Conservation (phyloP, 2,329 filamentous ascomycete species). For the Ascochyta pisi region DNA sequence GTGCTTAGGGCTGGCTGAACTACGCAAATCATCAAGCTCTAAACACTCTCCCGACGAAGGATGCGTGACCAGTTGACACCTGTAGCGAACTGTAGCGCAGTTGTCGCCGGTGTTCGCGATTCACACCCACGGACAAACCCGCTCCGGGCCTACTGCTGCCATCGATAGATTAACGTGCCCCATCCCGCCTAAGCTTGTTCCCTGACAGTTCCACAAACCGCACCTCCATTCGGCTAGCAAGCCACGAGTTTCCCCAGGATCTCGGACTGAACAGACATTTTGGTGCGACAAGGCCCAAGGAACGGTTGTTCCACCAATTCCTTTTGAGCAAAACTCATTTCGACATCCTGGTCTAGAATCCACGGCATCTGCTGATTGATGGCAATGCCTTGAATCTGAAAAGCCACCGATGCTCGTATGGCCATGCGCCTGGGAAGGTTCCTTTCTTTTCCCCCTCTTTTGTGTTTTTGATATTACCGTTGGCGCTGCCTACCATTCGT, state of each 20-base stretch:
- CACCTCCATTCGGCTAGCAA: constrained; percentile 21
- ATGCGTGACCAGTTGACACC: constrained; percentile 10
- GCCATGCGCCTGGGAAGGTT: constrained; percentile 17
- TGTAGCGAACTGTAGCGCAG: constrained; percentile 16
- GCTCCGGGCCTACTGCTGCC: constrained; percentile 6
- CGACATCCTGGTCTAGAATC: constrained; percentile 27
- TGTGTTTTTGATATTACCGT: constrained; percentile 17
- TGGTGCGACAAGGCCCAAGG: constrained; percentile 25
- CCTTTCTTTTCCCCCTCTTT: constrained; percentile 21
- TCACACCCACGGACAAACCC: constrained; percentile 7
- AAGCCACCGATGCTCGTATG: constrained; percentile 28
- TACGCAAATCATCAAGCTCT: neutral
- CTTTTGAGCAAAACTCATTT: constrained; percentile 28
- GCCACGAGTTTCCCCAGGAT: constrained; percentile 33
- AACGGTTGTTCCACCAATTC: constrained; percentile 39
- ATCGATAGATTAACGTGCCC: constrained; percentile 9
- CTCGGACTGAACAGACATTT: constrained; percentile 21
- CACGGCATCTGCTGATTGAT: constrained; percentile 20
- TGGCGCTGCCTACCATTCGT: constrained; percentile 9
- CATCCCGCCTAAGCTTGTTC: constrained; percentile 18
- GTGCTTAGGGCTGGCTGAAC: constrained; percentile 7
- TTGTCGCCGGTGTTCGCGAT: constrained; percentile 6
- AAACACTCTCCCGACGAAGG: constrained; percentile 1
- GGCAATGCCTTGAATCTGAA: constrained; percentile 22
- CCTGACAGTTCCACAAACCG: constrained; percentile 16